Conservation (phyloP, 768 basidiomycete genomes). For the Tylopilus plumbeoviolaceoides region DNA sequence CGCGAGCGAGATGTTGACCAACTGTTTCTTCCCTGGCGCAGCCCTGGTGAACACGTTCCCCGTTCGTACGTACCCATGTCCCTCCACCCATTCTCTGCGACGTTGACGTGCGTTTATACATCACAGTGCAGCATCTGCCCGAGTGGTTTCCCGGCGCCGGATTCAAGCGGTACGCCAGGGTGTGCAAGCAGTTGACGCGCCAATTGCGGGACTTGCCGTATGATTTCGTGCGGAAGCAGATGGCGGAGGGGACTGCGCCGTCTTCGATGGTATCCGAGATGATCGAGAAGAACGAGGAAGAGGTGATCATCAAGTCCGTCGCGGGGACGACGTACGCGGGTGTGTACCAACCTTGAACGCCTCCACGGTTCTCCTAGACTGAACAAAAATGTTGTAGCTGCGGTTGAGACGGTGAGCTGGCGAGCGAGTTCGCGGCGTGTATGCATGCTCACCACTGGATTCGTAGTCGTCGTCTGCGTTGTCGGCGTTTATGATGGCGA, state of each 20-base stretch:
- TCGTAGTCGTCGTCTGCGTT: conserved; percentile 21
- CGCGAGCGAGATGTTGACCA: conserved; percentile 28
- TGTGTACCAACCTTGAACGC: not conserved
- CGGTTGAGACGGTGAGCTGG: conserved; percentile 19
- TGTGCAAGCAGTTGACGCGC: conserved; percentile 15
- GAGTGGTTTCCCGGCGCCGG: conserved; percentile 30
- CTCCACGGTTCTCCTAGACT: not conserved
- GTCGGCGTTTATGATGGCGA: conserved; percentile 25
- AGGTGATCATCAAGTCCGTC: conserved; percentile 26
- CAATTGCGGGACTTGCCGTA: conserved; percentile 15
- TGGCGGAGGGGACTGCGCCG: conserved; percentile 15
- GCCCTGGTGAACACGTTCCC: conserved; percentile 31
- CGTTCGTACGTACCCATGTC: conserved; percentile 13
- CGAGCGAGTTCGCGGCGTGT: not conserved
- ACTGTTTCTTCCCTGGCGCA: conserved; percentile 29
- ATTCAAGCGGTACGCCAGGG: conserved; percentile 23
- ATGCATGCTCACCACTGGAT: not conserved
- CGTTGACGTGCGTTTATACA: not conserved
- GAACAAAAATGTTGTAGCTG: conserved; percentile 2
- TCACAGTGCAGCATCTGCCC: conserved; percentile 24
- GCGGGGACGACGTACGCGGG: conserved; percentile 31
- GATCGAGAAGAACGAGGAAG: conserved; percentile 25
- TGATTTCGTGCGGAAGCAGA: conserved; percentile 19
- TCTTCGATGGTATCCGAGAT: conserved; percentile 21
- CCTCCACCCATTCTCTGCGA: not conserved